Evolutionary conservation across 768 basidiomycete genomes (phyloP), one percentile per base, ranked within the genome.

Genomic region (Russula emetica): DNA sequence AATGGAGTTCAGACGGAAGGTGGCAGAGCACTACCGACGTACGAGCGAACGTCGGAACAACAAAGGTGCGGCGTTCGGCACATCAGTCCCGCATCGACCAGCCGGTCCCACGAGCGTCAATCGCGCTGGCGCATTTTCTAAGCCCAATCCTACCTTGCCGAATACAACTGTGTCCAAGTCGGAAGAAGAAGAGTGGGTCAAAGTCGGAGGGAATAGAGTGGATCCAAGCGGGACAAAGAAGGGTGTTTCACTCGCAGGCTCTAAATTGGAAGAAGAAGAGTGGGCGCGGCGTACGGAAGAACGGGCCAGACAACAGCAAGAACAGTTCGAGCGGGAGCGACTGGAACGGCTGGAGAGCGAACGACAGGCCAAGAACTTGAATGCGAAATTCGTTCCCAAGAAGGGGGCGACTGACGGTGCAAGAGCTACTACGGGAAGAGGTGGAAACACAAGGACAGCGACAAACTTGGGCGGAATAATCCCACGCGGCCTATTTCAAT

Each of bases 291-390:
- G 82, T 18, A 85, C 87, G 66, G 83, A 80, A 24, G 85, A 88
- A 69, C 81, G 84, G 32, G 81, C 81, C 32, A 79, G 82, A 52
- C 78, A 80, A 63, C 88, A 87, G 71, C 83, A 86, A 70, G 87
- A 89, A 76, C 78, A 77, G 59, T 90, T 88, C 75, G 81, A 81
- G 50, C 78, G 78, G 62, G 85, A 88, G 72, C 86, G 90, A 14
- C 10, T 14, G 71, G 86, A 87, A 71, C 77, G 79, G 49, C 49
- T 80, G 57, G 78, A 83, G 51, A 78, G 78, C 66, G 79, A 81
- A 63, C 75, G 80, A 50, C 75, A 75, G 60, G 67, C 74, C 6
- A 76, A 69, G 63, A 58, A 71, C 53, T 72, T n/a, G n/a, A n/a
- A n/a, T n/a, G n/a, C n/a, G 22, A 80, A 77, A 62, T 78, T 78